Percentiles rank a stretch among this genome's conserved stretches.
These are phyloP conservation scores for Prasinococcaceae sp. DNA, from an alignment of 139 green algal genomes.

Conservation along the genomic window DNA sequence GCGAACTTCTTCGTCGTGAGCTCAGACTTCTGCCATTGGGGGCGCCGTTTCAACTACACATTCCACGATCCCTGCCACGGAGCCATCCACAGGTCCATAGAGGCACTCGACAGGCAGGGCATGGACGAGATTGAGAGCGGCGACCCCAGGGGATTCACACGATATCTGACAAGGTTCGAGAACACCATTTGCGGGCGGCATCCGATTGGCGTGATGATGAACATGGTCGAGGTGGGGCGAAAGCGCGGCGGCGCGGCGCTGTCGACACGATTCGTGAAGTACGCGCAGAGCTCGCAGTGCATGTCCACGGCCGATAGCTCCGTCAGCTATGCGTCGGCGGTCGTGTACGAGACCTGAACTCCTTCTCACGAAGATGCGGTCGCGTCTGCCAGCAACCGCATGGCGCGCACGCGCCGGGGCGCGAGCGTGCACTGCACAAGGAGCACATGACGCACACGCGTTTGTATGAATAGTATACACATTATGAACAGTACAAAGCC, in stretches of 20 bases:
- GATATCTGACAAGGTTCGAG: slow-evolving; percentile 41
- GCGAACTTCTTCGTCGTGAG: slow-evolving; percentile 81
- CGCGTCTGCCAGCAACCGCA: too few species aligned
- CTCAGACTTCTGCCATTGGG: slow-evolving; percentile 96
- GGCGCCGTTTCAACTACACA: slow-evolving; percentile 58
- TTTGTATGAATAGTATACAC: too few species aligned
- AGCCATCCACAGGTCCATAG: slow-evolving; percentile 68
- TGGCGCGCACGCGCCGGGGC: too few species aligned
- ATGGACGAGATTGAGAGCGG: slow-evolving; percentile 74
- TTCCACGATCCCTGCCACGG: slow-evolving; percentile 37
- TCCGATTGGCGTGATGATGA: slow-evolving; percentile 69
- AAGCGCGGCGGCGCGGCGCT: slow-evolving; percentile 1
- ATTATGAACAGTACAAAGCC: too few species aligned
- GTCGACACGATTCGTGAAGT: slow-evolving; percentile 22
- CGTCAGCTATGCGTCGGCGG: slow-evolving; percentile 30
- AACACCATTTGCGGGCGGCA: slow-evolving; percentile 96
- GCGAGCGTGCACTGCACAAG: too few species aligned
- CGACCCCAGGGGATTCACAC: slow-evolving; percentile 40
- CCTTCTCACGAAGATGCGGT: too few species aligned
- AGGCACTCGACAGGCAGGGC: slow-evolving; percentile 62
- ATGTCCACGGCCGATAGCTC: slow-evolving; percentile 13
- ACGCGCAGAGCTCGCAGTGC: slow-evolving; percentile 32
- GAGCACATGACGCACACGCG: too few species aligned
- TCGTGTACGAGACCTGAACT: too few species aligned
- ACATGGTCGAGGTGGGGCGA: background rate